Evolutionary conservation across 1,284 basidiomycete species (phyloP).

Genomic region (Abortiporus biennis): DNA sequence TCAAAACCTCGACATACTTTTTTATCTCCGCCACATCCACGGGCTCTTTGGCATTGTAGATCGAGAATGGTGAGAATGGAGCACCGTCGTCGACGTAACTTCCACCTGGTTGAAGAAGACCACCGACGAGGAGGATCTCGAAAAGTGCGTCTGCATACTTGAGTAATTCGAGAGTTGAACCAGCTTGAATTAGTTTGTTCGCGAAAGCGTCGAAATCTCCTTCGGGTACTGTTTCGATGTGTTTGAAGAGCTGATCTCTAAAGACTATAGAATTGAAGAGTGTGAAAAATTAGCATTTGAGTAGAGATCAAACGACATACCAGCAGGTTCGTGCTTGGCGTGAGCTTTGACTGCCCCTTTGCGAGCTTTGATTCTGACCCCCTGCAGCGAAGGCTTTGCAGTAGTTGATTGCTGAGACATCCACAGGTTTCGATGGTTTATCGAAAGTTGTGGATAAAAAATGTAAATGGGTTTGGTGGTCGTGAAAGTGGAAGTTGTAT

Average conservation of each 20-base stretch:
- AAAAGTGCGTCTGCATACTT: slow-evolving; percentile 96
- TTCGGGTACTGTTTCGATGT: slow-evolving; percentile 81
- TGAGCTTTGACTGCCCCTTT: slow-evolving; percentile 84
- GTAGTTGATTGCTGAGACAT: slow-evolving; percentile 82
- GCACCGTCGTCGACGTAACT: slow-evolving; percentile 85
- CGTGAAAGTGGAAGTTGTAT: neutral
- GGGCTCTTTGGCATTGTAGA: slow-evolving; percentile 77
- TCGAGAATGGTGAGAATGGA: slow-evolving; percentile 75
- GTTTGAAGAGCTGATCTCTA: slow-evolving; percentile 92
- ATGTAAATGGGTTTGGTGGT: slow-evolving; percentile 1
- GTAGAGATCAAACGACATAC: slow-evolving; percentile 30
- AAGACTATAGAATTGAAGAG: slow-evolving; percentile 55
- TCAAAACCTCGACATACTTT: slow-evolving; percentile 89
- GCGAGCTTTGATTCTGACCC: slow-evolving; percentile 84
- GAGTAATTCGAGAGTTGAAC: slow-evolving; percentile 86
- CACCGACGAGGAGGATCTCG: slow-evolving; percentile 91
- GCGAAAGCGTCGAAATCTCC: slow-evolving; percentile 82
- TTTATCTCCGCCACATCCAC: slow-evolving; percentile 80
- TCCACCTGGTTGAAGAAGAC: slow-evolving; percentile 93
- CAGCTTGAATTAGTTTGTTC: slow-evolving; percentile 86
- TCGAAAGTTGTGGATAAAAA: slow-evolving; percentile 26
- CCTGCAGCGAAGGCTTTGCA: slow-evolving; percentile 81
- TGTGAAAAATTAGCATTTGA: neutral
- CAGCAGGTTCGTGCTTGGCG: slow-evolving; percentile 82
- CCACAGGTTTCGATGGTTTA: slow-evolving; percentile 40